Evolutionary conservation across 1,284 basidiomycete species (phyloP).

Genomic region (Malassezia globosa): DNA sequence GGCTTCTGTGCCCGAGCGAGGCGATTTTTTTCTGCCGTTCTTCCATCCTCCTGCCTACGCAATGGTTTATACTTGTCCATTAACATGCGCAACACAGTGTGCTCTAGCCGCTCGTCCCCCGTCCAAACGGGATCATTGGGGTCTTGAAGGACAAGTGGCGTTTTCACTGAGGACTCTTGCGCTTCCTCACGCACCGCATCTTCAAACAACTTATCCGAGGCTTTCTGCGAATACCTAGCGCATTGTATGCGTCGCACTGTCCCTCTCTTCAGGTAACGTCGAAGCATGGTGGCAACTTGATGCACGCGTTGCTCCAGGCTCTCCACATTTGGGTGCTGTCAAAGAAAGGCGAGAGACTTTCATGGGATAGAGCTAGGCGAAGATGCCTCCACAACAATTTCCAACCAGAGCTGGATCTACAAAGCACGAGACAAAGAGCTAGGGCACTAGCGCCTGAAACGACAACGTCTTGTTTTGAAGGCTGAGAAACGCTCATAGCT

Average conservation of each 20-base stretch:
- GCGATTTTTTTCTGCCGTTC: constrained; percentile 3
- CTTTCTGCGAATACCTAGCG: neutral
- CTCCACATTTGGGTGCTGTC: no score
- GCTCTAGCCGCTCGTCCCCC: constrained; percentile 34
- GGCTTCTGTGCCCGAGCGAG: constrained; percentile 14
- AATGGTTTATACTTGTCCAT: constrained; percentile 42
- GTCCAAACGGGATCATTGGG: constrained; percentile 28
- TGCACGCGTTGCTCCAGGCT: no score
- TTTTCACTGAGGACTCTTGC: neutral
- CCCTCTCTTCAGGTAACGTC: no score
- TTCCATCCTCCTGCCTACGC: neutral
- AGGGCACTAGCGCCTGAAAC: neutral
- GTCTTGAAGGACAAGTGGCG: neutral
- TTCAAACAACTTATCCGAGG: constrained; percentile 6
- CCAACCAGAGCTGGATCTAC: no score
- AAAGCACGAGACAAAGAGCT: no score
- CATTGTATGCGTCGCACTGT: no score
- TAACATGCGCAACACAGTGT: constrained; percentile 38
- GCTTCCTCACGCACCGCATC: constrained; percentile 6
- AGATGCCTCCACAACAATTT: no score
- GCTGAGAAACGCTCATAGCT: constrained; percentile 1
- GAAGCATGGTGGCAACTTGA: no score
- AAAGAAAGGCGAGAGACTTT: no score
- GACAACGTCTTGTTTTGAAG: no score
- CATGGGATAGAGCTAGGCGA: no score